Evolutionary conservation across 2,329 filamentous ascomycete species (phyloP).

Genomic region (Calonectria pseudoreteaudii): DNA sequence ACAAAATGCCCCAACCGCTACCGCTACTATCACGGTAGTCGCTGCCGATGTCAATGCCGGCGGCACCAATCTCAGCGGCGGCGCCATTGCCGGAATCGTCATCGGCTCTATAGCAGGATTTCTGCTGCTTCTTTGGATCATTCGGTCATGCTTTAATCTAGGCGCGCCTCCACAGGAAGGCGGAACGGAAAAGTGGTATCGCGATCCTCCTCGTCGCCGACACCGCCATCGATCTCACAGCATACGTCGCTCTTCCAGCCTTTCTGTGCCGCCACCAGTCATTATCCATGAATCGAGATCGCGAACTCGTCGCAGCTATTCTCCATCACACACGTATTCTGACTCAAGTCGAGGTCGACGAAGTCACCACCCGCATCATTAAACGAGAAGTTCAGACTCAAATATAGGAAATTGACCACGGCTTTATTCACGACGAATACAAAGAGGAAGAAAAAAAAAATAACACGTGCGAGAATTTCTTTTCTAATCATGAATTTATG

Average conservation of each 20-base stretch:
- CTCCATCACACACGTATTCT: slow-evolving; percentile 31
- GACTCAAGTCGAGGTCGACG: slow-evolving; percentile 31
- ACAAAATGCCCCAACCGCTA: slow-evolving; percentile 32
- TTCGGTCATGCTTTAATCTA: slow-evolving; percentile 58
- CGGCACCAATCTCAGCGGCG: slow-evolving; percentile 53
- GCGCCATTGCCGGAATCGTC: slow-evolving; percentile 64
- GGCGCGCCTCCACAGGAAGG: slow-evolving; percentile 49
- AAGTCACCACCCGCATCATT: neutral
- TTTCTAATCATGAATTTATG: neutral
- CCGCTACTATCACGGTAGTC: slow-evolving; percentile 48
- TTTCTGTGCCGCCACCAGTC: slow-evolving; percentile 40
- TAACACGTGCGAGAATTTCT: neutral
- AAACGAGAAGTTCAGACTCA: no score
- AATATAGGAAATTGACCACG: neutral
- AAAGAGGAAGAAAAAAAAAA: neutral
- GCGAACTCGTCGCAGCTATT: slow-evolving; percentile 30
- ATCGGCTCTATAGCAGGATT: slow-evolving; percentile 61
- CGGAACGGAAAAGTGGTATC: slow-evolving; percentile 47
- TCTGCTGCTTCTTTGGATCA: slow-evolving; percentile 59
- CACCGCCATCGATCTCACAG: slow-evolving; percentile 39
- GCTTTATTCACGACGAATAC: neutral
- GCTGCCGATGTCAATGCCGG: slow-evolving; percentile 32
- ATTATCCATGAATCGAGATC: slow-evolving; percentile 36
- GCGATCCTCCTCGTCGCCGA: slow-evolving; percentile 36
- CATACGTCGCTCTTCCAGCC: slow-evolving; percentile 36